phyloP scores from a whole-genome alignment of 1,284 basidiomycete species.

The Ganoderma lucidum region DNA sequence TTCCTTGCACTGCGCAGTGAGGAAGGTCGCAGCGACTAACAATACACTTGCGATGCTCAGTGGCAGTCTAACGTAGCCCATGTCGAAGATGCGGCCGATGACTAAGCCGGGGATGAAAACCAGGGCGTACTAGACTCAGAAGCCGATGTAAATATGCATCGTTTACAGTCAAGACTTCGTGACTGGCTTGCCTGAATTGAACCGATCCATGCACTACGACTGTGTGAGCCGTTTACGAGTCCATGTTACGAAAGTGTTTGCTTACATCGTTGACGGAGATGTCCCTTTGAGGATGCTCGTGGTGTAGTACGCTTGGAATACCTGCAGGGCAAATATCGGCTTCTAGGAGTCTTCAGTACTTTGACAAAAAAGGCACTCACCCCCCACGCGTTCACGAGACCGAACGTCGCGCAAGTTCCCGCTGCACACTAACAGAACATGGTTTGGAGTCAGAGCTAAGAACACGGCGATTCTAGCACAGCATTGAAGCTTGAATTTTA shows the following conservation, averaged over 20 bases:
- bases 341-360: not conserved
- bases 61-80: constrained; percentile 55
- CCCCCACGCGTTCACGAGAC: constrained; percentile 53
- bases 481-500: not conserved
- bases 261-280: constrained; percentile 64
- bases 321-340: constrained; percentile 35
- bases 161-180: not conserved
- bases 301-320: constrained; percentile 57
- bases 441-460: not conserved
- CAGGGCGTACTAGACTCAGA: constrained; percentile 47
- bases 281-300: constrained; percentile 43
- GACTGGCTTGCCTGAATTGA: constrained; percentile 61
- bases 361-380: constrained; percentile 37
- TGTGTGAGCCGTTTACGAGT: not conserved
- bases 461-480: not conserved
- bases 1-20: constrained; percentile 55
- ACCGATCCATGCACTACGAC: constrained; percentile 74
- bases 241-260: not conserved
- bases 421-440: constrained; percentile 26
- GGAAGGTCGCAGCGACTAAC: constrained; percentile 54
- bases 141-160: constrained; percentile 1
- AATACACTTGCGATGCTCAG: constrained; percentile 42
- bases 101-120: constrained; percentile 58
- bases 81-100: constrained; percentile 62
- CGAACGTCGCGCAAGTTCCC: constrained; percentile 47